Base-by-base conservation (phyloP, 306 rosid species). In the Cyamopsis tetragonoloba region DNA sequence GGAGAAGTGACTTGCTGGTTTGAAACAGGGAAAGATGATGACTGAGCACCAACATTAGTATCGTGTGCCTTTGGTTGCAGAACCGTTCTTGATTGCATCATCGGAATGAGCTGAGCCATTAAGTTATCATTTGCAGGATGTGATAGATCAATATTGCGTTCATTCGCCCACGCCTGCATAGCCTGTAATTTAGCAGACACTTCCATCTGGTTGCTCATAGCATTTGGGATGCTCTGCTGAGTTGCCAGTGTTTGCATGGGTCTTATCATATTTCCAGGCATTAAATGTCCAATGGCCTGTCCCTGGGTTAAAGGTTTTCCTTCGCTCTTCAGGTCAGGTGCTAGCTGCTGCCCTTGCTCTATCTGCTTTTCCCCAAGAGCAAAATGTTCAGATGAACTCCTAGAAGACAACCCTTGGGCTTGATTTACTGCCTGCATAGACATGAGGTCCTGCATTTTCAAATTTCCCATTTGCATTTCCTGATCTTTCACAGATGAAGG, bases 121-220 rank as follows among this genome's bases (percentile, higher is more conserved):
- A 87, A 62, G 76, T 75, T 77, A 64, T 85, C 92, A 84, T 85
- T 88, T 70, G 85, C 77, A 60, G 97, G 98, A 65, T 81, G 76
- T 20, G 95, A 83, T 66, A 88, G 86, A 81, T 93, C 96, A 66
- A 92, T 88, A 74, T 89, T 87, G 31, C 75, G 81, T 61, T 89
- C 98, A 35, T 75, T 79, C 20, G 85, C 96, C 96, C 95, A 89
- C 12, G 91, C 89, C 73, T 93, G 95, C 83, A 87, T 51, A n/a
- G 89, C 89, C 75, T 79, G 93, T 59, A 87, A 76, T 77, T 87
- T 96, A 48, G 84, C 63, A 76, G 93, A 76, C 68, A 75, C 55
- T 6, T 84, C 81, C 65, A 82, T 72, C 87, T 88, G 97, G 71
- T 86, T 86, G 84, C 77, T 89, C 48, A 80, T 51, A 80, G 75